A percentile compares a stretch with the other conserved stretches of the same genome.
Conservation (phyloP, 2,329 filamentous ascomycete species). For the Colletotrichum tabaci region DNA sequence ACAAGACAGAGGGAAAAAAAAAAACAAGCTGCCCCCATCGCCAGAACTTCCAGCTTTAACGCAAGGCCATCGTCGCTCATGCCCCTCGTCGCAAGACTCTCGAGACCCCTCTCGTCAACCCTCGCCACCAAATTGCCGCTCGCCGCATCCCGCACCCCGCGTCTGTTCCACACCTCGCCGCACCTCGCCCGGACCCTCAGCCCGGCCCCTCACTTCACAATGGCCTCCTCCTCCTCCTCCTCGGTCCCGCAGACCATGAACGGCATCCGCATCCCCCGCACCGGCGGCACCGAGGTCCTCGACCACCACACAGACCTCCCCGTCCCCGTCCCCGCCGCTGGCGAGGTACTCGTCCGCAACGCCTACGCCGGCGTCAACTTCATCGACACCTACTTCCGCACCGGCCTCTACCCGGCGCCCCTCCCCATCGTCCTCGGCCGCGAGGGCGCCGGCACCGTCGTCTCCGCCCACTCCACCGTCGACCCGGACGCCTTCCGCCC, state of each 20-base stretch:
- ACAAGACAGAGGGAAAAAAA: background rate
- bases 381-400: constrained; percentile 93
- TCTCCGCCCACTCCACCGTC: constrained; percentile 69
- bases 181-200: background rate
- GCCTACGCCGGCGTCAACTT: constrained; percentile 86
- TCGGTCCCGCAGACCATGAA: constrained; percentile 70
- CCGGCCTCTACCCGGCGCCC: constrained; percentile 81
- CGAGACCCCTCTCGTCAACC: constrained; percentile 1
- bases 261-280: constrained; percentile 80
- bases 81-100: constrained; percentile 2
- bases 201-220: constrained; percentile 33
- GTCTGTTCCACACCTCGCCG: constrained; percentile 1
- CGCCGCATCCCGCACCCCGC: background rate
- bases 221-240: constrained; percentile 23
- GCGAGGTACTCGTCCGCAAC: constrained; percentile 85
- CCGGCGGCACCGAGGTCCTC: constrained; percentile 79
- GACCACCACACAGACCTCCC: constrained; percentile 80
- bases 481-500: constrained; percentile 65
- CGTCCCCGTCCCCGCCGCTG: constrained; percentile 77
- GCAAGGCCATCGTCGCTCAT: background rate
- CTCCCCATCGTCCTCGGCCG: constrained; percentile 85
- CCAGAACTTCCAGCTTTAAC: background rate
- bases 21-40: background rate
- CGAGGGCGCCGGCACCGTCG: constrained; percentile 82
- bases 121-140: background rate